These are phyloP conservation scores for Alternaria sp. DNA, from an alignment of 2,329 filamentous ascomycete species.

Conservation along the genomic window DNA sequence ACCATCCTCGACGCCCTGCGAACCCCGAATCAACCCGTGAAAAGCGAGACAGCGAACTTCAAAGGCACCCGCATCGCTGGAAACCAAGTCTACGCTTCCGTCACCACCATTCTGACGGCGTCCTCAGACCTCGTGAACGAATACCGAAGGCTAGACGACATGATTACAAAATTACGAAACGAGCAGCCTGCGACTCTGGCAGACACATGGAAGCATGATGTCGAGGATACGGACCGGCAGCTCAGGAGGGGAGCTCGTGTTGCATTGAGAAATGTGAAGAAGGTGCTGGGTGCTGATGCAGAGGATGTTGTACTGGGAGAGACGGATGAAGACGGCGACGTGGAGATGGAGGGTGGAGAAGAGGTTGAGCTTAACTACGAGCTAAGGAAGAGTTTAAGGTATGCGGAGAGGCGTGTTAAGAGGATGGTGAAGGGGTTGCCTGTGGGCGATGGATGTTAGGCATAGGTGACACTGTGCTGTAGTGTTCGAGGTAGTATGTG, in stretches of 20 bases:
- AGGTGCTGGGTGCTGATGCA: constrained; percentile 32
- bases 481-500: neutral
- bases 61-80: constrained; percentile 24
- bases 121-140: constrained; percentile 32
- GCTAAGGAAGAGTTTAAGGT: constrained; percentile 33
- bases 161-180: constrained; percentile 26
- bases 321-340: constrained; percentile 9
- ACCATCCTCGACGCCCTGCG: constrained; percentile 30
- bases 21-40: constrained; percentile 15
- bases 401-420: constrained; percentile 45
- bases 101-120: constrained; percentile 21
- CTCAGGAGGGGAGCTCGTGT: constrained; percentile 39
- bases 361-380: constrained; percentile 29
- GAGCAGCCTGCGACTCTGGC: constrained; percentile 23
- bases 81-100: constrained; percentile 26
- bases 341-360: constrained; percentile 15
- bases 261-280: constrained; percentile 42
- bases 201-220: constrained; percentile 37
- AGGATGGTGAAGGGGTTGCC: constrained; percentile 46
- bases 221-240: constrained; percentile 31
- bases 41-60: constrained; percentile 15
- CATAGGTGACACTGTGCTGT: neutral
- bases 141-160: constrained; percentile 37
- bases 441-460: constrained; percentile 10
- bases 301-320: constrained; percentile 8